phyloP scores from a whole-genome alignment of 129 eudicot species.

The Silybum marianum region DNA sequence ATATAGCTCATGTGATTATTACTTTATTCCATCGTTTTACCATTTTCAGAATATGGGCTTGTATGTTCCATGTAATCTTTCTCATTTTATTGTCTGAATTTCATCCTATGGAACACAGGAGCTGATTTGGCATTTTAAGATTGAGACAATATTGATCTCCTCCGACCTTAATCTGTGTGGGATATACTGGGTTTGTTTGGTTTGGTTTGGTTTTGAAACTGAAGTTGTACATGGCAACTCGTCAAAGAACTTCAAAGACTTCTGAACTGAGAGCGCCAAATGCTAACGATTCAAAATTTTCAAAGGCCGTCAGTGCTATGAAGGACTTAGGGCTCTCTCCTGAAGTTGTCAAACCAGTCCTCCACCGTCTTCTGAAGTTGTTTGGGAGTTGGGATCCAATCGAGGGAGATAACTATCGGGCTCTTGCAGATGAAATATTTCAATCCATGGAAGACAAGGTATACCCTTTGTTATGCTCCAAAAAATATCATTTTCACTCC shows the following conservation, averaged over 20 bases:
- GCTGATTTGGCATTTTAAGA: constrained; percentile 14
- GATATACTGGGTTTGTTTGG: neutral
- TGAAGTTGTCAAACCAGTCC: constrained; percentile 59
- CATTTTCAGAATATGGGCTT: neutral
- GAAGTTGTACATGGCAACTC: constrained; percentile 31
- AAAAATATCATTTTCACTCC: neutral
- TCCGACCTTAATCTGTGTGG: neutral
- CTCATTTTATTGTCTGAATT: neutral
- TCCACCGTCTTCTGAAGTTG: constrained; percentile 46
- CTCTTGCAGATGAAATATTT: constrained; percentile 79
- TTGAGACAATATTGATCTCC: neutral
- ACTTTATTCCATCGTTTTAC: neutral
- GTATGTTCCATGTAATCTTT: neutral
- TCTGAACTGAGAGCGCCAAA: constrained; percentile 20
- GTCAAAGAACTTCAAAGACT: constrained; percentile 44
- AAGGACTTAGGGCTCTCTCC: constrained; percentile 39
- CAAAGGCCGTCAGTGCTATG: constrained; percentile 64
- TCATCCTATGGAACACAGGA: constrained; percentile 2
- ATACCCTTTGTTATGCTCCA: constrained; percentile 1
- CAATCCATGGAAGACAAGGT: constrained; percentile 62
- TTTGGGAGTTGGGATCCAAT: constrained; percentile 66
- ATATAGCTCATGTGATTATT: constrained; percentile 7
- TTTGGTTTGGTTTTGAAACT: neutral
- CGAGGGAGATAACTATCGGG: constrained; percentile 69
- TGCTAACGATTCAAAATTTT: constrained; percentile 25